Evolutionary conservation across 2,329 filamentous ascomycete genomes (phyloP), one percentile per base, ranked within the genome.

Genomic region (Fusarium siculi): DNA sequence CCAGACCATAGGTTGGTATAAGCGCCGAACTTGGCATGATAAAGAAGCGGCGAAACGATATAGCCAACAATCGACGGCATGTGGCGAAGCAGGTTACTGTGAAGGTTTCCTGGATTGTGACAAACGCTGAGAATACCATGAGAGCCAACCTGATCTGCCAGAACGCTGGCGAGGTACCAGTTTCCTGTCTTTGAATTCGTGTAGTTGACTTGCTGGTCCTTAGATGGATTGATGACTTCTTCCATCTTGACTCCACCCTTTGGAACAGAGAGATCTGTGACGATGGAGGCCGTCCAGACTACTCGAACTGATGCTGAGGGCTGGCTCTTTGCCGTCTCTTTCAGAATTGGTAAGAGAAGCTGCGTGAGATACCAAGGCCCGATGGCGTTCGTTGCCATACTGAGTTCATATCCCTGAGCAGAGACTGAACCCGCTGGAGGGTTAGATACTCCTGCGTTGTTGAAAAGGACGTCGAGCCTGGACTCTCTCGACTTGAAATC

Each of bases 291-390:
- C 1, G 67, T 72, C 66, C 69, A 75, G 3, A 63, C 30, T 4
- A 74, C 65, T 2, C 73, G 71, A 3, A 73, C 74, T 9, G 57
- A 66, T 9, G 52, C 65, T 16, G 62, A 12, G 2, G 50, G 36
- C 9, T 47, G 44, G 1, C 19, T 10, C 8, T 59, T 64, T 16
- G 68, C 71, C 0, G 71, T 74, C 9, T 54, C 32, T 5, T 10
- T 44, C 1, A 76, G 54, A 16, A 57, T 3, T 3, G 71, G 68
- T 1, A 60, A 30, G 5, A 76, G 69, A 7, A 74, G 59, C 28
- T 74, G 57, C 3, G 74, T 76, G 4, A 76, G 36, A 18, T 71
- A 46, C 43, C 63, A 76, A 11, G 71, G 60, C 2, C 73, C 74
- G 2, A 76, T 47, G 7, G 63, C 61, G 25, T 76, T 74, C 1